Evolutionary conservation across 2,329 filamentous ascomycete species (phyloP).

Genomic region (Fusarium longipes): DNA sequence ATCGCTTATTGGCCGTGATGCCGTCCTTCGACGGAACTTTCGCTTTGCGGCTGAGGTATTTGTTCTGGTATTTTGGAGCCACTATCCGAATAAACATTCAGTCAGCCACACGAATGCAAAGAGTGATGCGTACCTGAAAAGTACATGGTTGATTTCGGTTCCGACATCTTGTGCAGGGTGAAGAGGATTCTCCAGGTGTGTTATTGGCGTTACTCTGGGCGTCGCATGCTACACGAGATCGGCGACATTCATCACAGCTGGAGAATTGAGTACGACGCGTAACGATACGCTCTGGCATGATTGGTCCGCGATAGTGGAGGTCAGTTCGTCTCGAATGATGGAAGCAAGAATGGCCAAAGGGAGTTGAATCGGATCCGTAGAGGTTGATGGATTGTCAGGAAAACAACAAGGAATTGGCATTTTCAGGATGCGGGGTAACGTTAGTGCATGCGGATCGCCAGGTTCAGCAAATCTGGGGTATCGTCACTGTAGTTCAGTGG

Average conservation of each 20-base stretch:
- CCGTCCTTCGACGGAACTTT: constrained; percentile 26
- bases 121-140: constrained; percentile 44
- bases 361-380: constrained; percentile 26
- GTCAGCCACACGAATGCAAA: too few species aligned
- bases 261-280: constrained; percentile 52
- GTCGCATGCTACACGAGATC: constrained; percentile 49
- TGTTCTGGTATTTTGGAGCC: constrained; percentile 44
- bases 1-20: constrained; percentile 26
- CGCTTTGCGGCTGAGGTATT: constrained; percentile 15
- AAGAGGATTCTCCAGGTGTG: constrained; percentile 71
- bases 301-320: not conserved
- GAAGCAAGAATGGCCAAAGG: not conserved
- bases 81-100: constrained; percentile 24
- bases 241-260: constrained; percentile 50
- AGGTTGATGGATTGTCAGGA: constrained; percentile 6
- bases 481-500: not conserved
- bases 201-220: constrained; percentile 27
- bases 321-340: not conserved
- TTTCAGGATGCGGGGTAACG: constrained; percentile 36
- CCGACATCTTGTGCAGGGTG: constrained; percentile 72
- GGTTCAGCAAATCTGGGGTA: constrained; percentile 29
- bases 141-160: constrained; percentile 46
- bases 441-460: constrained; percentile 20
- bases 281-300: constrained; percentile 35
- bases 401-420: constrained; percentile 6